These are phyloP conservation scores for Botrytis fragariae DNA, from an alignment of 2,329 filamentous ascomycete species.

Conservation along the genomic window DNA sequence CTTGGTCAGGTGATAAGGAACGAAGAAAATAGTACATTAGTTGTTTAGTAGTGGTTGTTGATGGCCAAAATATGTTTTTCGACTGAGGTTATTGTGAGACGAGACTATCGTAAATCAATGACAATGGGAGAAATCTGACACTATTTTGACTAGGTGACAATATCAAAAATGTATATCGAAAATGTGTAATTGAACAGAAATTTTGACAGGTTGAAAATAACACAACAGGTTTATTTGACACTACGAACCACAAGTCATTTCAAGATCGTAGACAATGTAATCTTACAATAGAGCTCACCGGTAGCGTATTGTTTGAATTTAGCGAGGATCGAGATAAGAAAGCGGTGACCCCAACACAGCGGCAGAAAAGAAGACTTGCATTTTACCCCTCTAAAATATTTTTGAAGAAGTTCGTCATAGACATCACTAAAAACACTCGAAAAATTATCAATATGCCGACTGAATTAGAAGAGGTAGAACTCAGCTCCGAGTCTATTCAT, in stretches of 20 bases:
- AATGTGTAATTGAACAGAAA: background rate
- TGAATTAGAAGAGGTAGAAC: slow-evolving; percentile 69
- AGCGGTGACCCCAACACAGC: background rate
- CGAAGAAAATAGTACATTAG: background rate
- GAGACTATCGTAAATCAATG: background rate
- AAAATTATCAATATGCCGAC: slow-evolving; percentile 57
- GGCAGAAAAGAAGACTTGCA: slow-evolving; percentile 15
- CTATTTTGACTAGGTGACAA: background rate
- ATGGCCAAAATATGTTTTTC: background rate
- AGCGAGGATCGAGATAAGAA: background rate
- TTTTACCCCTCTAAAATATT: slow-evolving; percentile 19
- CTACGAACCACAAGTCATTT: background rate
- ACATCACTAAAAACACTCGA: slow-evolving; percentile 12
- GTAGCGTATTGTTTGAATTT: background rate
- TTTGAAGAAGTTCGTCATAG: slow-evolving; percentile 10
- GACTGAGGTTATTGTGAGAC: background rate
- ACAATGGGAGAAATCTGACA: background rate
- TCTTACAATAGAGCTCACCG: background rate
- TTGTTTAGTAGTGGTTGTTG: background rate
- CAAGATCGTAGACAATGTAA: background rate
- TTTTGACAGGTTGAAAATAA: background rate
- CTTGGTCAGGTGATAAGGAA: too few species aligned
- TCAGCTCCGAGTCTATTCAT: background rate
- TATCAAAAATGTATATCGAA: background rate
- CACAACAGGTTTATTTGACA: background rate